Evolutionary conservation across 768 basidiomycete genomes (phyloP), one percentile per base, ranked within the genome.

Genomic region (Suillus subluteus): DNA sequence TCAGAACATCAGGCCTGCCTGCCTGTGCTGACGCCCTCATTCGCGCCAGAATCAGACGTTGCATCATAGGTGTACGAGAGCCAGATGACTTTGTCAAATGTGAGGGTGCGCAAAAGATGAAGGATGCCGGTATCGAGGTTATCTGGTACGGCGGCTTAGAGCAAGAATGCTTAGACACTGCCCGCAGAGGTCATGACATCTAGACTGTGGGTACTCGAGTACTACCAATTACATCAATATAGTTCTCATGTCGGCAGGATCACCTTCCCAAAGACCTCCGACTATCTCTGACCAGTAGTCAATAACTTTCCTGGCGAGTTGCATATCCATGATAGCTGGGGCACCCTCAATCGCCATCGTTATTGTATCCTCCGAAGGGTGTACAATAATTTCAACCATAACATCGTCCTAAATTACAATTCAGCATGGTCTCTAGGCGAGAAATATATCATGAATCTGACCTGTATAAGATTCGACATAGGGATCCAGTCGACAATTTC

Each of bases 31-130:
- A 95, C 67, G 91, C 92, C 4, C 85, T 99, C 62, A 86, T 98
- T 41, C 81, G 82, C 18, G 89, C 91, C 5, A 80, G 81, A 50
- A 82, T 99, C 48, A 85, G 80, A 56, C 84, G 90, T 26, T 96
- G 97, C 70, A 89, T 90, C 73, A 91, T 99, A 54, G 97, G 97
- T 3, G 95, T 90, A 2, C 86, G 88, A 67, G 97, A 99, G 77
- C 97, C 97, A 4, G 87, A 87, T 64, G 97, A 99, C 77, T 99
- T 98, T 75, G 97, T 99, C 15, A 83, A 87, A 12, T 99, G 97
- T 74, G 92, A 96, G 77, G 97, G 97, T 7, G 91, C 92, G 5
- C 82, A 81, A 67, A 88, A 86, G 71, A 74, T 98, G 70, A 84
- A 78, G 72, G 84, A 88, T 32, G 89, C 87, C 8, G 94, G 91